A percentile compares a stretch with the other conserved stretches of the same genome.
Conservation (phyloP, 1,284 basidiomycete species). For the Ceratobasidium theobromae region DNA sequence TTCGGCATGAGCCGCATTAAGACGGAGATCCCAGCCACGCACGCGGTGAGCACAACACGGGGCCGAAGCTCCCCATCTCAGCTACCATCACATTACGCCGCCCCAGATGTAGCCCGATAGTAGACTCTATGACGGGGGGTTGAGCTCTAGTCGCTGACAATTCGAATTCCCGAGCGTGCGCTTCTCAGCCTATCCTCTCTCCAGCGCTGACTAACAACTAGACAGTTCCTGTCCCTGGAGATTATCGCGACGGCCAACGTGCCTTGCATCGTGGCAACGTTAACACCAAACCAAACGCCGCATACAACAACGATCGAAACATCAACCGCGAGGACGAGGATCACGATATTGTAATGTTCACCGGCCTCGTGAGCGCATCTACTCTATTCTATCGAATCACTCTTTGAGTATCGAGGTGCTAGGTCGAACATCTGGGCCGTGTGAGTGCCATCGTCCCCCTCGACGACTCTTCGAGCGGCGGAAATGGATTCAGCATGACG, state of each 20-base stretch:
- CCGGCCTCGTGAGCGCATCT: slow-evolving; percentile 35
- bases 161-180: slow-evolving; percentile 6
- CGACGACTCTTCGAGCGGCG: slow-evolving; percentile 56
- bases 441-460: slow-evolving; percentile 56
- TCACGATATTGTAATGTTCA: no score
- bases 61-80: slow-evolving; percentile 3
- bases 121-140: background rate
- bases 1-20: background rate
- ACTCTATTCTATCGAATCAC: background rate
- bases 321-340: slow-evolving; percentile 14
- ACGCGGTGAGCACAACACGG: background rate
- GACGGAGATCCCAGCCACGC: background rate
- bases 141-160: slow-evolving; percentile 18
- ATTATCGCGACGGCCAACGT: slow-evolving; percentile 21
- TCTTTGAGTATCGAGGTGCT: background rate
- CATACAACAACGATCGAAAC: background rate
- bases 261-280: background rate
- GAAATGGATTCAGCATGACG: slow-evolving; percentile 77
- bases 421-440: slow-evolving; percentile 74
- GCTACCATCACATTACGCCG: background rate
- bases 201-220: background rate
- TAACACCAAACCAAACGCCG: background rate
- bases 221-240: slow-evolving; percentile 14
- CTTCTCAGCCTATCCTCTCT: slow-evolving; percentile 4
- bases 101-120: slow-evolving; percentile 18